phyloP scores from a whole-genome alignment of 2,329 filamentous ascomycete species.

The Whalleya microplaca region DNA sequence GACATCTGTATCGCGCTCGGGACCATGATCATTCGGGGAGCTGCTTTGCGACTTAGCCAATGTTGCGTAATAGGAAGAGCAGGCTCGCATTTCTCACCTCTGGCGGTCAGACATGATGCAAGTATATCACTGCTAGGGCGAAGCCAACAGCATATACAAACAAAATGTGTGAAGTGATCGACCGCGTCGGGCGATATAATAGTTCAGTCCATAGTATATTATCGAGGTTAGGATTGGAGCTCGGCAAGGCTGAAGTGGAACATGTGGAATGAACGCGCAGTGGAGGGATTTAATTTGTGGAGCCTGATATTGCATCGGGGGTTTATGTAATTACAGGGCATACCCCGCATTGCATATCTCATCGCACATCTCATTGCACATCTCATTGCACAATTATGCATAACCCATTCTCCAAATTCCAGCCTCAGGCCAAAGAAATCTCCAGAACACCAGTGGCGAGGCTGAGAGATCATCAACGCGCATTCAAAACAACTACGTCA shows the following conservation, averaged over 20 bases:
- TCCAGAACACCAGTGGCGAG: constrained; percentile 41
- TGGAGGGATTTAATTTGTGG: neutral
- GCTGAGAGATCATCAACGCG: constrained; percentile 47
- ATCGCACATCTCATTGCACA: too few relatives aligned
- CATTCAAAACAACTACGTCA: constrained; percentile 21
- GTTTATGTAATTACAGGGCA: neutral
- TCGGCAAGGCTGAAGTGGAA: constrained; percentile 21
- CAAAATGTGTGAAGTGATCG: constrained; percentile 3
- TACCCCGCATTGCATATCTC: neutral
- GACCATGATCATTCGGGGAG: constrained; percentile 22
- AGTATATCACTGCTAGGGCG: neutral
- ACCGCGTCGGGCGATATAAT: constrained; percentile 12
- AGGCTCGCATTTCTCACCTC: constrained; percentile 21
- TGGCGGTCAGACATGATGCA: constrained; percentile 26
- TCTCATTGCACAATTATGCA: neutral
- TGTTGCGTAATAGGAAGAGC: constrained; percentile 16
- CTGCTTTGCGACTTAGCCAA: constrained; percentile 21
- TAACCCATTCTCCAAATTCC: constrained; percentile 7
- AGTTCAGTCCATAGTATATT: constrained; percentile 13
- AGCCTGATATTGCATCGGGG: neutral
- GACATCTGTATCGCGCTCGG: constrained; percentile 14
- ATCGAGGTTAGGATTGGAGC: neutral
- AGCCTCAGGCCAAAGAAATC: constrained; percentile 26
- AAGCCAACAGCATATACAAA: neutral
- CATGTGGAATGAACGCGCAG: neutral